These are phyloP conservation scores for Williopsis jadinii DNA, from an alignment of 1,139 yeast genomes.

Conservation along the genomic window DNA sequence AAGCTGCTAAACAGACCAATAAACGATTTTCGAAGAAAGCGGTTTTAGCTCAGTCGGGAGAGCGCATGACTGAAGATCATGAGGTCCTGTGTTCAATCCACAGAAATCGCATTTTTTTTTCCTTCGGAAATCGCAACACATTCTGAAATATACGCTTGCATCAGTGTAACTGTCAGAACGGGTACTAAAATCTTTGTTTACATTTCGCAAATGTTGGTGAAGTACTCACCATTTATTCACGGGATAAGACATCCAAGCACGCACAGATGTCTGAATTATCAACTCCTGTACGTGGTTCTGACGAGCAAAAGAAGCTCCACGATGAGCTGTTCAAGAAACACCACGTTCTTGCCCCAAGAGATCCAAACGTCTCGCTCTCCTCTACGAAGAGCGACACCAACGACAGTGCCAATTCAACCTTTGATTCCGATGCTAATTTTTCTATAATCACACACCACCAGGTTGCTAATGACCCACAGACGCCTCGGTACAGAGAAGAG, in stretches of 20 bases:
- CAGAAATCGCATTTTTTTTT: conserved; percentile 52
- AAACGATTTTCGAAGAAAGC: conserved; percentile 7
- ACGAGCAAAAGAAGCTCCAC: conserved; percentile 10
- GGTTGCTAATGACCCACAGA: conserved; percentile 18
- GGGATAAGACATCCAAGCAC: no score
- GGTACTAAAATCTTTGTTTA: not conserved
- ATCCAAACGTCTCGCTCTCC: conserved; percentile 6
- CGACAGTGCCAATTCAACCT: conserved; percentile 6
- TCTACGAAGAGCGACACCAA: conserved; percentile 1
- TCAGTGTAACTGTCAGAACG: not conserved
- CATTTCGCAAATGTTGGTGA: not conserved
- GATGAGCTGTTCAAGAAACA: conserved; percentile 13
- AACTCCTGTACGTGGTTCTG: conserved; percentile 5
- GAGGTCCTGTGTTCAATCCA: conserved; percentile 84
- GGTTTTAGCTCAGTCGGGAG: conserved; percentile 75
- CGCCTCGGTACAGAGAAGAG: conserved; percentile 16
- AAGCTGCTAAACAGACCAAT: no score
- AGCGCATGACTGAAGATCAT: conserved; percentile 88
- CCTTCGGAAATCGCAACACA: not conserved
- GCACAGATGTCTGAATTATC: not conserved
- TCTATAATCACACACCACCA: conserved; percentile 14
- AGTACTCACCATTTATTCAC: not conserved
- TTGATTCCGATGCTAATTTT: conserved; percentile 5
- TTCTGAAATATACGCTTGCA: not conserved
- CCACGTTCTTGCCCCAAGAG: conserved; percentile 14